phyloP scores from a whole-genome alignment of 306 rosid species.

The Hylodesmum podocarpum region DNA sequence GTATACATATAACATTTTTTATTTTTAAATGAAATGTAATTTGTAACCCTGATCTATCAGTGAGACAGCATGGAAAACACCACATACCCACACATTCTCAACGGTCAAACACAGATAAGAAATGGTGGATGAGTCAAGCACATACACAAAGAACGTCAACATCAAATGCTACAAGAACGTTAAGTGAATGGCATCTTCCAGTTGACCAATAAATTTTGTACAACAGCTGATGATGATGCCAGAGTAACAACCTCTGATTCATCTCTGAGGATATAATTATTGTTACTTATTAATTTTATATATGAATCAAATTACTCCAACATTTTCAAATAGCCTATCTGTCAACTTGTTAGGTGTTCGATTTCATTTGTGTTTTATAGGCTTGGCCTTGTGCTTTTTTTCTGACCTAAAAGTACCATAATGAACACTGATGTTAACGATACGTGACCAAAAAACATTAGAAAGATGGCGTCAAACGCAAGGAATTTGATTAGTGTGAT shows the following conservation, averaged over 20 bases:
- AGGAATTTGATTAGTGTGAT: neutral
- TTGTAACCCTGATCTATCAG: no score
- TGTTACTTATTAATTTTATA: neutral
- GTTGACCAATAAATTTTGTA: neutral
- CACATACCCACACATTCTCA: no score
- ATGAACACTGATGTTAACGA: neutral
- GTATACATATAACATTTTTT: no score
- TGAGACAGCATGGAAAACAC: neutral
- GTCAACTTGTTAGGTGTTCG: neutral
- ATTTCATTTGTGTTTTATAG: neutral
- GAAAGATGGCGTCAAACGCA: constrained; percentile 20
- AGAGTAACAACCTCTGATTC: neutral
- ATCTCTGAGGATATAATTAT: neutral
- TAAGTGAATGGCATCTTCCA: neutral
- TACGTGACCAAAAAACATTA: neutral
- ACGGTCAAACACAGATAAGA: neutral
- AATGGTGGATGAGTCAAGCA: neutral
- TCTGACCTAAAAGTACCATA: neutral
- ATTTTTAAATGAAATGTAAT: no score
- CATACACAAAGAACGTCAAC: neutral
- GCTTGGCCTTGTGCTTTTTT: neutral
- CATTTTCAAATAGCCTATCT: neutral
- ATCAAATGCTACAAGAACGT: neutral
- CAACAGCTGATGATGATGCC: neutral
- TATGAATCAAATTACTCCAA: no score